Percentiles rank a stretch among this genome's conserved stretches.
These are phyloP conservation scores for Phanerochaete sordida DNA, from an alignment of 768 basidiomycete species.

Conservation along the genomic window DNA sequence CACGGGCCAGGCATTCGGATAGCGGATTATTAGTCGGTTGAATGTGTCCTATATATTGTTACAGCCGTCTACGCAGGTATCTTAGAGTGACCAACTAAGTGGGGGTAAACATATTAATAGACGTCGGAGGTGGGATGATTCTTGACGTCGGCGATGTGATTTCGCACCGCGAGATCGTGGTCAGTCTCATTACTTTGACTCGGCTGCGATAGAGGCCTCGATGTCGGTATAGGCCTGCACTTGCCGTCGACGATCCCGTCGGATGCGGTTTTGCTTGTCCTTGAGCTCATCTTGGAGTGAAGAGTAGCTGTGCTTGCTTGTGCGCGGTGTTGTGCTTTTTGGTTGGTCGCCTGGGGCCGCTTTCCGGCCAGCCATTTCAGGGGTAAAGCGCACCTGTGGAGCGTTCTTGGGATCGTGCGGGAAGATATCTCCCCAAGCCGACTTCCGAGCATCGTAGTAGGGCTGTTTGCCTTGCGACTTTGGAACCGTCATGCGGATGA, in stretches of 20 bases:
- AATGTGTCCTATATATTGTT: background rate
- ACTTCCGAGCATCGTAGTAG: constrained; percentile 94
- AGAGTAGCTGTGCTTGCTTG: constrained; percentile 34
- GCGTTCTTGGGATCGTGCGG: constrained; percentile 83
- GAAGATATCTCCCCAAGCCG: constrained; percentile 92
- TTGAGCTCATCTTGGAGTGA: constrained; percentile 37
- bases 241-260: constrained; percentile 13
- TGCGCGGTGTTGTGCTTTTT: constrained; percentile 14
- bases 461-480: constrained; percentile 94
- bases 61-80: background rate
- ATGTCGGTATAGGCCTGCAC: constrained; percentile 12
- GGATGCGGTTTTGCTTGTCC: constrained; percentile 24
- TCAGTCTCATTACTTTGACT: too few species aligned
- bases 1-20: constrained; percentile 90
- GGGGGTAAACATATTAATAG: background rate
- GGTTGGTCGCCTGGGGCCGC: background rate
- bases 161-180: too few species aligned
- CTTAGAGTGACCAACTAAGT: background rate
- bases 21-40: constrained; percentile 55
- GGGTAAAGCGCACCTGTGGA: constrained; percentile 60
- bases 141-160: too few species aligned
- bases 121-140: background rate
- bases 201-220: too few species aligned
- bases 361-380: constrained; percentile 13
- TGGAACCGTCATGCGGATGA: constrained; percentile 88